Evolutionary conservation across 2,329 filamentous ascomycete genomes (phyloP).

Genomic region (Harringtonia aguacate): DNA sequence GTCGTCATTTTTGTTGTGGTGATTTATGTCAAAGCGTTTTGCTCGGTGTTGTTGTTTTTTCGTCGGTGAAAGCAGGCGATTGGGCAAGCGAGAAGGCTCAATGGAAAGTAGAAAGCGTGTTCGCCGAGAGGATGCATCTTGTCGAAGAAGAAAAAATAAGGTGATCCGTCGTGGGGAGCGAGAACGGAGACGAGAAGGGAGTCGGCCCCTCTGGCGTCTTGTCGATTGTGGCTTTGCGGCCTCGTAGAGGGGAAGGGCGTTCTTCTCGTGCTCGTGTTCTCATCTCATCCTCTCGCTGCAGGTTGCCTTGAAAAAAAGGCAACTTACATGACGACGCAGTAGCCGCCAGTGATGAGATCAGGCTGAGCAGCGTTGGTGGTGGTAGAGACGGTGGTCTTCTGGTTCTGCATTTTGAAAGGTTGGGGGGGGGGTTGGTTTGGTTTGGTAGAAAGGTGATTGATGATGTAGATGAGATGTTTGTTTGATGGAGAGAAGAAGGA

Average conservation of each 20-base stretch:
- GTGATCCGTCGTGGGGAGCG: background rate
- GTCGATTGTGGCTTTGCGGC: background rate
- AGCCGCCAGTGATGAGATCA: background rate
- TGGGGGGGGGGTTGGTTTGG: background rate
- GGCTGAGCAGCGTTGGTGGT: background rate
- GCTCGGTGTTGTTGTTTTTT: no score
- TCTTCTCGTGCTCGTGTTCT: background rate
- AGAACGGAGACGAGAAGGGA: background rate
- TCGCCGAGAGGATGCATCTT: background rate
- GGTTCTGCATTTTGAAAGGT: conserved; percentile 3
- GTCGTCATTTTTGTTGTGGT: no score
- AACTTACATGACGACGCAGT: conserved; percentile 6
- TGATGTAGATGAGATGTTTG: background rate
- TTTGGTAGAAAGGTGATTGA: conserved; percentile 2
- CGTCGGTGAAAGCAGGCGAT: no score
- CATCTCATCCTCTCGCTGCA: background rate
- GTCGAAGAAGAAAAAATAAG: background rate
- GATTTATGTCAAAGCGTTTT: no score
- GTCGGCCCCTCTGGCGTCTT: no score
- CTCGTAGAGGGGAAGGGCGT: background rate
- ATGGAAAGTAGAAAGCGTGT: no score
- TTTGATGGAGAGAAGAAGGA: background rate
- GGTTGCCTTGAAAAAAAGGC: background rate
- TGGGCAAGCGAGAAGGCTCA: no score
- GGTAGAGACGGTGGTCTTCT: background rate